Conservation (phyloP, 116 monocot species). For the Iris pallida region DNA sequence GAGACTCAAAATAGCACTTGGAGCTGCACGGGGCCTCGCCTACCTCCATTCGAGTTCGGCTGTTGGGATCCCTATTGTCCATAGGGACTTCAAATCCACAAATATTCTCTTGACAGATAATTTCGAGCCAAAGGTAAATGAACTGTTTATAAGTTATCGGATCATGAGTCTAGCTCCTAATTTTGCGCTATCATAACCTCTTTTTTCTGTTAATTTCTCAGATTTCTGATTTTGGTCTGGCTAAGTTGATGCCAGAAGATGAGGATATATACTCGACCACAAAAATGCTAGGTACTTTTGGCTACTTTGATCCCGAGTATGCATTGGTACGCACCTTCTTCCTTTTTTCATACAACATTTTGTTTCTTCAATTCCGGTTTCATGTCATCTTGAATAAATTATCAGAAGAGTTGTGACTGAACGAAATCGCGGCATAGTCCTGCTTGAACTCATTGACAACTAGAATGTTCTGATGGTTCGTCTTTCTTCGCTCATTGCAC, state of each 20-base stretch:
- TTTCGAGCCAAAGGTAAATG: slow-evolving; percentile 71
- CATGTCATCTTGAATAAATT: too few species aligned
- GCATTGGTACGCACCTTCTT: slow-evolving; percentile 32
- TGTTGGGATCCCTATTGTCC: slow-evolving; percentile 72
- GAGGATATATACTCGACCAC: slow-evolving; percentile 50
- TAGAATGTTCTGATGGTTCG: neutral
- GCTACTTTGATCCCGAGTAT: slow-evolving; percentile 95
- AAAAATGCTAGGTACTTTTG: slow-evolving; percentile 73
- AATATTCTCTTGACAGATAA: slow-evolving; percentile 68
- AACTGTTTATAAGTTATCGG: neutral
- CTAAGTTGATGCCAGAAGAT: slow-evolving; percentile 80
- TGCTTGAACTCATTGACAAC: neutral
- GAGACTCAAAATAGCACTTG: slow-evolving; percentile 69
- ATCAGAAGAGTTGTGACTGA: too few species aligned
- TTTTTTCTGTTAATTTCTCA: slow-evolving; percentile 16
- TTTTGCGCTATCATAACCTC: neutral
- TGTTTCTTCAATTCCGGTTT: neutral
- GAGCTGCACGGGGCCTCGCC: slow-evolving; percentile 73
- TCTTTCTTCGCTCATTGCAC: neutral
- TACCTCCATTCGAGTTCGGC: slow-evolving; percentile 66
- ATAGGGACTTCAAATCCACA: slow-evolving; percentile 87
- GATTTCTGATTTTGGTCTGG: slow-evolving; percentile 94
- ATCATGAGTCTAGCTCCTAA: neutral
- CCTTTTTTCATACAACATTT: neutral
- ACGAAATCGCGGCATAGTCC: too few species aligned